Conservation (phyloP, 2,329 filamentous ascomycete genomes). For the Ilyonectria sp. region DNA sequence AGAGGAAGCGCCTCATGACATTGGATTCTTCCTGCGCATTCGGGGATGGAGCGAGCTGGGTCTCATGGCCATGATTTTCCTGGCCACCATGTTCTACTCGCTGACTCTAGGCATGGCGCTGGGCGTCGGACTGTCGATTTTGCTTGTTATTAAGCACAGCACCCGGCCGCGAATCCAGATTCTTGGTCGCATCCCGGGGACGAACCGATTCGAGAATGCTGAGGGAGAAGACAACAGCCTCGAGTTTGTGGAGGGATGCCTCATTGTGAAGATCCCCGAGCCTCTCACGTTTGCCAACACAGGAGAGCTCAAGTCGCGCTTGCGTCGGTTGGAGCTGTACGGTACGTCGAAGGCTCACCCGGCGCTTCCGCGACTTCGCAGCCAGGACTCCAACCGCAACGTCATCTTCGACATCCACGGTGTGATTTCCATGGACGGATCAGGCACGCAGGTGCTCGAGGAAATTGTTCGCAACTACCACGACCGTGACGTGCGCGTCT, state of each 20-base stretch:
- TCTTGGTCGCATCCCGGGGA: slow-evolving; percentile 88
- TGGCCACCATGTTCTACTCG: slow-evolving; percentile 95
- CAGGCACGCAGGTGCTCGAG: slow-evolving; percentile 89
- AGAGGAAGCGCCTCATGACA: slow-evolving; percentile 94
- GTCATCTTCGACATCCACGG: slow-evolving; percentile 98
- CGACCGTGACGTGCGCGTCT: slow-evolving; percentile 82
- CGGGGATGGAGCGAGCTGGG: slow-evolving; percentile 87
- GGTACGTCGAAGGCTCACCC: slow-evolving; percentile 90
- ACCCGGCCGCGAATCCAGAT: slow-evolving; percentile 97
- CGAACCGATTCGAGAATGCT: slow-evolving; percentile 88
- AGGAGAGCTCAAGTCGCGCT: slow-evolving; percentile 87
- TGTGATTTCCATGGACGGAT: slow-evolving; percentile 95
- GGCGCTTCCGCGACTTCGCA: slow-evolving; percentile 84
- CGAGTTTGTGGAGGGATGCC: slow-evolving; percentile 91
- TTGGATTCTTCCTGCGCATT: slow-evolving; percentile 90
- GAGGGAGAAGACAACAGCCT: slow-evolving; percentile 80
- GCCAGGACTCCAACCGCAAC: slow-evolving; percentile 87
- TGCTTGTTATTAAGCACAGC: slow-evolving; percentile 91
- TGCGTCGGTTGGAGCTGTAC: slow-evolving; percentile 89
- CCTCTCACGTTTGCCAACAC: slow-evolving; percentile 98
- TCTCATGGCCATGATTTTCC: slow-evolving; percentile 91
- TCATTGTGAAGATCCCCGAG: slow-evolving; percentile 98
- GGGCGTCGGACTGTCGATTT: slow-evolving; percentile 89
- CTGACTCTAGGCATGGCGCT: slow-evolving; percentile 94
- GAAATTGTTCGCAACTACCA: slow-evolving; percentile 90